These are phyloP conservation scores for Talaromyces borbonicus DNA, from an alignment of 495 filamentous ascomycete genomes.

Conservation along the genomic window DNA sequence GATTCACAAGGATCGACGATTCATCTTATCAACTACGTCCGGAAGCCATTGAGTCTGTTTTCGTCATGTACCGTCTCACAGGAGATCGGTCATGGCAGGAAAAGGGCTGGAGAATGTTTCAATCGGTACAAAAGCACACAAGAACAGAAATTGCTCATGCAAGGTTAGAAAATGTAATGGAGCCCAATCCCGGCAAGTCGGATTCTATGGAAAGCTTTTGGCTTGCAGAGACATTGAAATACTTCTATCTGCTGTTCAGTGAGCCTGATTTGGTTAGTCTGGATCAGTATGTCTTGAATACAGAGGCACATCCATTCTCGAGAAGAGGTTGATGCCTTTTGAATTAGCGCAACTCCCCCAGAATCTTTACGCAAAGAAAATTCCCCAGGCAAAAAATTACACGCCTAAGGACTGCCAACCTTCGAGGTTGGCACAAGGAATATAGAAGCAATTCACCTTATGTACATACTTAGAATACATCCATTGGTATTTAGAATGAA, in stretches of 20 bases:
- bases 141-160: slow-evolving; percentile 39
- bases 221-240: slow-evolving; percentile 61
- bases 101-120: slow-evolving; percentile 55
- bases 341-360: no score
- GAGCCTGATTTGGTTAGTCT: slow-evolving; percentile 51
- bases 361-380: no score
- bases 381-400: no score
- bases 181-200: slow-evolving; percentile 10
- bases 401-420: no score
- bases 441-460: no score
- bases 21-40: slow-evolving; percentile 24
- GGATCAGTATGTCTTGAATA: slow-evolving; percentile 63
- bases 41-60: slow-evolving; percentile 51
- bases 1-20: neutral
- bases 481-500: no score
- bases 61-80: slow-evolving; percentile 54
- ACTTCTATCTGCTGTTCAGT: slow-evolving; percentile 57
- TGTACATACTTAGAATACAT: no score
- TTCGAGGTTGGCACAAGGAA: no score
- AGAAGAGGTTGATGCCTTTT: slow-evolving; percentile 3
- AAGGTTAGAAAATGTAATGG: slow-evolving; percentile 27
- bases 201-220: slow-evolving; percentile 47
- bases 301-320: slow-evolving; percentile 38
- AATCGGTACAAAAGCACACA: slow-evolving; percentile 40
- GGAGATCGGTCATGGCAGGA: slow-evolving; percentile 47